phyloP scores from a whole-genome alignment of 495 filamentous ascomycete species.

The Podospora sp. region DNA sequence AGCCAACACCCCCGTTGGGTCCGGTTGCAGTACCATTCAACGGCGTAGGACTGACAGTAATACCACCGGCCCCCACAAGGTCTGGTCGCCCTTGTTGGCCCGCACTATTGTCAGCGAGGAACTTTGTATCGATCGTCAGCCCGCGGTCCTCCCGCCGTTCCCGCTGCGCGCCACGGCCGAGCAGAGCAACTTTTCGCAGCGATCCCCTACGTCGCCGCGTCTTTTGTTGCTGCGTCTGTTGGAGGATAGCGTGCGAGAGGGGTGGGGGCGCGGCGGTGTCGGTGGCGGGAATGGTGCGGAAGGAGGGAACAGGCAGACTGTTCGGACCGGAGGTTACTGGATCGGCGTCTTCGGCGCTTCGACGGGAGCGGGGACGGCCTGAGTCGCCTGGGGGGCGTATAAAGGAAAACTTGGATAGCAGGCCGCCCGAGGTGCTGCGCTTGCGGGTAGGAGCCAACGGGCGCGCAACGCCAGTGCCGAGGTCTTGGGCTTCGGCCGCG shows the following conservation, averaged over 20 bases:
- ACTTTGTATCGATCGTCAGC: slow-evolving; percentile 46
- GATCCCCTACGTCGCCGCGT: slow-evolving; percentile 77
- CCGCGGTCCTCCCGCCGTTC: slow-evolving; percentile 56
- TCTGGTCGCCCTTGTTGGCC: slow-evolving; percentile 1
- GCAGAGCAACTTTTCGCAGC: slow-evolving; percentile 74
- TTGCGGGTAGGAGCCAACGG: slow-evolving; percentile 30
- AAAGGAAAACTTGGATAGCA: slow-evolving; percentile 64
- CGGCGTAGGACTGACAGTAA: not conserved
- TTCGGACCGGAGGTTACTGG: slow-evolving; percentile 8
- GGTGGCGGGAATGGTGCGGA: slow-evolving; percentile 35
- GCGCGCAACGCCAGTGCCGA: slow-evolving; percentile 25
- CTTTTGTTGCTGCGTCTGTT: slow-evolving; percentile 60
- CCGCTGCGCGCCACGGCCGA: slow-evolving; percentile 67
- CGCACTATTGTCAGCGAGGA: slow-evolving; percentile 19
- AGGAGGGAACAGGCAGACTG: slow-evolving; percentile 32
- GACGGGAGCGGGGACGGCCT: slow-evolving; percentile 43
- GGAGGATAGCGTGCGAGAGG: slow-evolving; percentile 47
- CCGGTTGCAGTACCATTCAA: not conserved
- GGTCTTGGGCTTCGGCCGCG: slow-evolving; percentile 9
- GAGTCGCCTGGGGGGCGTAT: slow-evolving; percentile 55
- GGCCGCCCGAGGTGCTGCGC: slow-evolving; percentile 52
- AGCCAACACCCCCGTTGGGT: not conserved
- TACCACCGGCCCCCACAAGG: not conserved
- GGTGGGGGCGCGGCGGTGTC: slow-evolving; percentile 40
- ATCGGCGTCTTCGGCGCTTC: slow-evolving; percentile 42